phyloP scores from a whole-genome alignment of 139 green algal species.

The Chlamydomonas sp. region DNA sequence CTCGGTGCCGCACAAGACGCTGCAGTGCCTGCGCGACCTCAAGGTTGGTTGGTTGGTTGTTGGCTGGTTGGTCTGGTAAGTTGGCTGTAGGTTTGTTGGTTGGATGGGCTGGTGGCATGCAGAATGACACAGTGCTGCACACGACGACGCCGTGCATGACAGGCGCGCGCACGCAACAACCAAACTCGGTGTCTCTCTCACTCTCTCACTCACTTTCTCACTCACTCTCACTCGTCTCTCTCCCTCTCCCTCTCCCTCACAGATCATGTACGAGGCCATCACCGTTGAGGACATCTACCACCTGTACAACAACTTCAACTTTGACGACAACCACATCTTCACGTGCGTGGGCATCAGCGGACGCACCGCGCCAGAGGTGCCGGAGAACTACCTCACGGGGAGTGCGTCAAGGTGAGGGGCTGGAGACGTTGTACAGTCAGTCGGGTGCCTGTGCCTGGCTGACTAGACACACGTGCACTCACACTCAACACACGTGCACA shows the following conservation, averaged over 20 bases:
- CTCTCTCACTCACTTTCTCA: too few relatives aligned
- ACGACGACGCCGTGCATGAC: too few relatives aligned
- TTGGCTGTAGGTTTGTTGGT: background rate
- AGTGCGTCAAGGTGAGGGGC: background rate
- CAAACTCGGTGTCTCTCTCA: too few relatives aligned
- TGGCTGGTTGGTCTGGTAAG: background rate
- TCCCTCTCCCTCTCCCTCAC: background rate
- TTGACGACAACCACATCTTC: constrained; percentile 62
- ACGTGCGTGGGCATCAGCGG: constrained; percentile 74
- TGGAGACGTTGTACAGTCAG: constrained; percentile 8
- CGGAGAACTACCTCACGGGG: constrained; percentile 10
- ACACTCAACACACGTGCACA: background rate
- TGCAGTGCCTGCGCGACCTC: constrained; percentile 85
- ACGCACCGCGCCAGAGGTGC: constrained; percentile 23
- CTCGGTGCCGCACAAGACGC: constrained; percentile 72
- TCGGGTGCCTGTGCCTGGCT: background rate
- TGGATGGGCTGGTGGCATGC: background rate
- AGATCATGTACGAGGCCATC: constrained; percentile 60
- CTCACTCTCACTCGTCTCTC: too few relatives aligned
- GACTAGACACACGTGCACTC: background rate
- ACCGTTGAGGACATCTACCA: constrained; percentile 86
- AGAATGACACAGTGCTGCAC: background rate
- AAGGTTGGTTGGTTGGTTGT: constrained; percentile 10
- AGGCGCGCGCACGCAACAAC: background rate
- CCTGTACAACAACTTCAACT: constrained; percentile 64